Base-by-base conservation (phyloP, 441 rosid species). In the Euphorbia corollata region DNA sequence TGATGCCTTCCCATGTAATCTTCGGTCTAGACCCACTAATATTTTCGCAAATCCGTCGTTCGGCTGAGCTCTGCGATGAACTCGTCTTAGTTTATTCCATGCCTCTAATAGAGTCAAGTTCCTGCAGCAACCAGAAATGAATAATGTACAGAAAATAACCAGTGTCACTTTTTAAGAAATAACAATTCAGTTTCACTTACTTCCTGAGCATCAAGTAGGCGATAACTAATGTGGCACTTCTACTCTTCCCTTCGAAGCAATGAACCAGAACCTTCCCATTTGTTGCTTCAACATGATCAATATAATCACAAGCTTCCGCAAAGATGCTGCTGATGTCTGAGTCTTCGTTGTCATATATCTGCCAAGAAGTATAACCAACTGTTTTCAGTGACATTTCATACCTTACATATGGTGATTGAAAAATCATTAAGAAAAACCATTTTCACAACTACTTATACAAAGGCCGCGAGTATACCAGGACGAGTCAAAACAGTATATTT, bases 241-340 rank as follows among this genome's bases (percentile, higher is more conserved):
- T 88, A 81, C 99, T 95, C 74, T 83, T 90, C 74, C 99, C 99
- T 80, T 95, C 99, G 43, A 95, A 95, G 86, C 99, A 95, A 76
- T 95, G 99, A 70, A 95, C 95, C 65, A 92, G 76, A 57, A 90
- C 87, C 79, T 77, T 88, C 70, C 97, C 96, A 0, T 91, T 92
- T 39, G 65, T 76, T 70, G 89, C 80, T 72, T 92, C 99, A 0
- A 94, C 97, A 61, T 82, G 82, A 71, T 92, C 88, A 41, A 92
- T 92, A 66, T 86, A 90, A 74, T 85, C 83, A 11, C 82, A 86
- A 59, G 95, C 98, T 81, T 92, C 97, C 72, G 78, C 84, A 72
- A 95, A 92, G 79, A 95, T 85, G 23, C 79, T 75, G 79, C 84
- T 78, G 65, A 95, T 92, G 68, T 90, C 81, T 73, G 95, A 60